Base-by-base conservation (phyloP, 257 asterid genomes). In the Nemophila menziesii region DNA sequence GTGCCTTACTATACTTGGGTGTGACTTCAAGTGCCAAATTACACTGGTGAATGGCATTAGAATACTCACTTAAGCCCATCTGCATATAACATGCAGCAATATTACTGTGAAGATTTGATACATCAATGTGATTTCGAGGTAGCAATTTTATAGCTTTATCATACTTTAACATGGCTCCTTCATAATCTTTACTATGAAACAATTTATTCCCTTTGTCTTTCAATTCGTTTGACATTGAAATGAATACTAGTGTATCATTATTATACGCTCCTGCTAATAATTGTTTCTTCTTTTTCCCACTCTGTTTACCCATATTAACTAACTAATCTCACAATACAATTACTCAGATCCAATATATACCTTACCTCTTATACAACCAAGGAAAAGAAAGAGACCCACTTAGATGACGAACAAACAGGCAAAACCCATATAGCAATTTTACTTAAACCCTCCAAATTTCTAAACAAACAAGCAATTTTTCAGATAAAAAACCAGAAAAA, bases 31-130 rank as follows among this genome's bases (percentile, higher is more conserved):
- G 93, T 36, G 95, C 84, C 64, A 85, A 69, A 73, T 85, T 80
- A 57, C 95, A 85, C 67, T 78, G 87, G 8, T 67, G 92, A 34
- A 85, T 80, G 0, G 93, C 95, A 70, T 68, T 75, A 7, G 93
- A 92, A 41, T 68, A 85, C 68, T 85, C 95, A 34, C 65, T 59
- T 9, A 78, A 58, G 11, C 95, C 95, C 67, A 75, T 60, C 60
- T 85, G 95, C 93, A 80, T 85, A 61, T 70, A 78, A 43, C 95
- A 80, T 4, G 78, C 85, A 0, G 95, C 95, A 73, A 85, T 67
- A 65, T 85, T 80, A 44, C 93, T 80, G 58, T 83, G 77, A 19
- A 85, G 75, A 60, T 61, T 55, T 4, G 93, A 79, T 3, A 85
- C 87, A 16, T 85, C 93, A 33, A 78, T 43, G 52, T 85, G 95